Base-by-base conservation (phyloP, 768 basidiomycete genomes). In the Russula sp. region DNA sequence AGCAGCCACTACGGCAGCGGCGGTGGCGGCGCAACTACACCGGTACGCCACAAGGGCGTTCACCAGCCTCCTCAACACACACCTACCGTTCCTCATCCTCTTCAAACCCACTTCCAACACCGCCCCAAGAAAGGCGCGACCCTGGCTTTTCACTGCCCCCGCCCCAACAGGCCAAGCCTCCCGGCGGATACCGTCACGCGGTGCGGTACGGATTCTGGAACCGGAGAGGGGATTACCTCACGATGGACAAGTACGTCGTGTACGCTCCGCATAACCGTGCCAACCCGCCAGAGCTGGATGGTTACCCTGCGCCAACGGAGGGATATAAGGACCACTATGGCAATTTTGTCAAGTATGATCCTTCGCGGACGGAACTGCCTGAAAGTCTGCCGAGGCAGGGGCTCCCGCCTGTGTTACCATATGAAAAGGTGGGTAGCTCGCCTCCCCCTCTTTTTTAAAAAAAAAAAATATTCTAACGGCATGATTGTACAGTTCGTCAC, bases 191-290 rank as follows among this genome's bases (percentile, higher is more conserved):
- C 24, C 63, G 66, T 2, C 70, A 65, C 64, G 75, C 78, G 63
- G 58, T 77, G 10, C 85, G 88, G 22, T 74, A 74, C 38, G 89
- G 89, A 1, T 84, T 77, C 68, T 91, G 89, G 89, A 91, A 91
- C 67, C 71, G 80, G n/a, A 83, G 88, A 1, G 89, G 89, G 0
- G 89, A 91, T 71, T 83, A 89, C 68, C 79, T 88, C 38, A 87
- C 85, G 24, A 58, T 72, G 24, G 74, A 77, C 22, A 79, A 79
- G 53, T 85, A 76, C 68, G 77, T 89, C 66, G 88, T 91, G 34
- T 89, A 85, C 61, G 88, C 86, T 9, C 89, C 89, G 1, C 73
- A 72, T 0, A 73, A 78, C 9, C 72, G 74, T 52, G 79, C 80
- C n/a, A 85, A 84, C 68, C 89, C 89, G 1, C 66, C 71, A 0